Evolutionary conservation across 352 stramenopile species (phyloP), one percentile per base, ranked within the genome.

Genomic region (Globisporangium mamillatum): DNA sequence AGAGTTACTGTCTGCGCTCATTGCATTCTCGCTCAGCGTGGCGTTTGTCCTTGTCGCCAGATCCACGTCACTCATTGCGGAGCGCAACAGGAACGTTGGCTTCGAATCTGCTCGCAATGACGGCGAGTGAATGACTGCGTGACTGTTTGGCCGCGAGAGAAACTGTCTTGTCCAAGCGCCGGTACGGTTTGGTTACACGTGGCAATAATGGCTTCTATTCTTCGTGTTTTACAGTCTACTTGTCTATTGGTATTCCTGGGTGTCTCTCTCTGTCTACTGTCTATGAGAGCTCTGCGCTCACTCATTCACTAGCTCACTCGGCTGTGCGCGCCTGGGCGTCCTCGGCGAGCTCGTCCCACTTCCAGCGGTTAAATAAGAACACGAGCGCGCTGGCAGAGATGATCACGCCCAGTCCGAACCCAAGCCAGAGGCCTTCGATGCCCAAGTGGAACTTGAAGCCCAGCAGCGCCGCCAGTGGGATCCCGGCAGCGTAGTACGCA

Each of bases 401-500:
- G 60, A 75, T 74, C 41, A 86, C 80, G 18, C 78, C 79, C 34
- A 78, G 66, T 4, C 75, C 75, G 66, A 93, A 79, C 60, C 81
- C 76, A 22, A 88, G 55, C 84, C 84, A 90, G 18, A 89, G 72
- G 16, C 84, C 84, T 50, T 83, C 70, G 20, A 92, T 74, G n/a
- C 75, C 78, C 12, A 86, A 55, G 6, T 76, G 53, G 27, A 78
- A 64, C 55, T 77, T 53, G 66, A 95, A 84, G 2, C 66, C 86
- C 9, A 94, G 63, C 12, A 89, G 16, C 20, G 79, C 79, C 1
- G 80, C 88, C 0, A 93, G 20, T 0, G 89, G 89, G 25, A 97
- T 78, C 18, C 89, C 88, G 8, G 91, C 79, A 1, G 80, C 64
- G 68, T 93, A 97, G 68, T 92, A 95, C 1, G 84, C 87, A 16